phyloP scores from a whole-genome alignment of 2,329 filamentous ascomycete genomes.

The Ascochyta rabiei region DNA sequence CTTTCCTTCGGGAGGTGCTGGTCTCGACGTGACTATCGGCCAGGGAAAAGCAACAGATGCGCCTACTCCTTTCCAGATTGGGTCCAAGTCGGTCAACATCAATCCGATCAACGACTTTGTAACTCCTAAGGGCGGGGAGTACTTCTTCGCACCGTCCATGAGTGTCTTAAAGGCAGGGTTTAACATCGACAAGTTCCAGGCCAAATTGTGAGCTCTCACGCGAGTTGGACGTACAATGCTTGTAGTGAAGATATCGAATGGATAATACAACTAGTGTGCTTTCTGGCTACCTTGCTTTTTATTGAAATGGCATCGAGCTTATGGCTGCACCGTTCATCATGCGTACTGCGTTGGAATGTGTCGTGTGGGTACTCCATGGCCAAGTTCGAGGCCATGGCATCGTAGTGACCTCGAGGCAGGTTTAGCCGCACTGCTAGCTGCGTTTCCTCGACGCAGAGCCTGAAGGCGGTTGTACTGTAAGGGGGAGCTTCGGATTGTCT shows the following conservation, averaged over 20 bases:
- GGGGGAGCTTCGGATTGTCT: not conserved
- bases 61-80: constrained; percentile 6
- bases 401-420: too few species aligned
- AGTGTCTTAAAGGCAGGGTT: constrained; percentile 10
- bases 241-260: not conserved
- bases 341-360: too few species aligned
- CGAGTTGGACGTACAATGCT: not conserved
- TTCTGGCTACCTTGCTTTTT: not conserved
- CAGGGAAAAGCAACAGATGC: constrained; percentile 3
- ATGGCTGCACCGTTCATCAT: too few species aligned
- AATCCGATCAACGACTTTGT: constrained; percentile 15
- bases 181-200: constrained; percentile 1
- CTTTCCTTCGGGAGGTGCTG: constrained; percentile 6
- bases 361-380: too few species aligned
- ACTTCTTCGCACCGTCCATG: constrained; percentile 15
- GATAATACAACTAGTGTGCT: not conserved
- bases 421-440: too few species aligned
- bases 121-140: constrained; percentile 12
- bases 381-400: too few species aligned
- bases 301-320: not conserved
- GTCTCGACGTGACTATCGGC: constrained; percentile 12
- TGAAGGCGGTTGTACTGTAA: not conserved
- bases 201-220: not conserved
- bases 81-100: constrained; percentile 7
- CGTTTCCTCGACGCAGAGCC: too few species aligned